A percentile compares a stretch with the other conserved stretches of the same genome.
Conservation (phyloP, 2,329 filamentous ascomycete genomes). For the Penicillium aurantiogriseum region DNA sequence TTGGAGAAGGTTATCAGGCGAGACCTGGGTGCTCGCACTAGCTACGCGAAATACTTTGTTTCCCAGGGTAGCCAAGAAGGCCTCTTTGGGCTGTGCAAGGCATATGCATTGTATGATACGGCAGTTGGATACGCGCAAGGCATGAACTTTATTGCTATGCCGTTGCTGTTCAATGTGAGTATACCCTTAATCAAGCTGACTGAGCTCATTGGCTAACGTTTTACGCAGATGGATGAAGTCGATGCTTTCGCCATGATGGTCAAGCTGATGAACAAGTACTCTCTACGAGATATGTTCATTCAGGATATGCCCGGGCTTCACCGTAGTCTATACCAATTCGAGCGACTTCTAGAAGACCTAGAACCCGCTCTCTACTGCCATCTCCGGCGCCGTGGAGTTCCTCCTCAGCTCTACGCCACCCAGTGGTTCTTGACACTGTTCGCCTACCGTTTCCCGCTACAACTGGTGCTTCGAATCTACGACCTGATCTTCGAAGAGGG, state of each 20-base stretch:
- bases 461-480: conserved; percentile 94
- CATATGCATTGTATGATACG: conserved; percentile 93
- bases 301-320: conserved; percentile 96
- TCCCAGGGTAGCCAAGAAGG: conserved; percentile 89
- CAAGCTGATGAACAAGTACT: conserved; percentile 94
- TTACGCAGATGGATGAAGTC: conserved; percentile 80
- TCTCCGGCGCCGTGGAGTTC: conserved; percentile 80
- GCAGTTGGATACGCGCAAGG: conserved; percentile 95
- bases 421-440: conserved; percentile 99
- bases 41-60: conserved; percentile 93
- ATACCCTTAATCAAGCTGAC: neutral
- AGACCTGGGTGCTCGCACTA: conserved; percentile 87
- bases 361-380: conserved; percentile 96
- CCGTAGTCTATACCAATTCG: conserved; percentile 90
- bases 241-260: conserved; percentile 94
- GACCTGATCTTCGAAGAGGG: conserved; percentile 93
- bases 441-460: conserved; percentile 92
- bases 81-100: conserved; percentile 93
- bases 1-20: conserved; percentile 89
- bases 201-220: conserved; percentile 7
- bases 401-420: conserved; percentile 90
- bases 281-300: conserved; percentile 86
- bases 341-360: conserved; percentile 86
- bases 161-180: conserved; percentile 84
- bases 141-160: conserved; percentile 99